A percentile compares a stretch with the other conserved stretches of the same genome.
Conservation (phyloP, 768 basidiomycete genomes). For the Mycena rosella region DNA sequence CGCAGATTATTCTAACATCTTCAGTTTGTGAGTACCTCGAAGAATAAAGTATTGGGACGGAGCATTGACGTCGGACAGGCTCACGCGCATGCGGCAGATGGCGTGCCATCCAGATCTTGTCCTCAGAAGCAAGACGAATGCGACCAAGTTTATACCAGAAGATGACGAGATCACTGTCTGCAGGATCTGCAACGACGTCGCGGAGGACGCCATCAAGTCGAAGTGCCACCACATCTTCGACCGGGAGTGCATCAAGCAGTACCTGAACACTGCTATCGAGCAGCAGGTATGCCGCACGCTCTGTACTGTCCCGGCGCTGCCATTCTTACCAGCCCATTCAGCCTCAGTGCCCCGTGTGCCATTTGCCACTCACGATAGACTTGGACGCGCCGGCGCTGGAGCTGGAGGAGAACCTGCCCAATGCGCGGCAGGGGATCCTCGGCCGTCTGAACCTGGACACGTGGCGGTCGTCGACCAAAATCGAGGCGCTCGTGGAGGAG, state of each 20-base stretch:
- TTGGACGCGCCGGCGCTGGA: conserved; percentile 95
- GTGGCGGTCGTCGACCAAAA: conserved; percentile 97
- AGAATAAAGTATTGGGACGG: neutral
- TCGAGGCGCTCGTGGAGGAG: conserved; percentile 97
- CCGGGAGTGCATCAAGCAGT: conserved; percentile 95
- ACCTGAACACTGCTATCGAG: conserved; percentile 82
- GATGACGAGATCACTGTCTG: conserved; percentile 89
- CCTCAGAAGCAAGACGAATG: conserved; percentile 86
- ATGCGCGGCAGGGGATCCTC: conserved; percentile 89
- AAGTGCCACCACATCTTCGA: conserved; percentile 96
- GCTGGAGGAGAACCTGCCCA: conserved; percentile 68
- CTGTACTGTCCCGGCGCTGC: conserved; percentile 1
- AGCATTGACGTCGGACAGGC: conserved; percentile 56
- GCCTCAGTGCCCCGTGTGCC: conserved; percentile 97
- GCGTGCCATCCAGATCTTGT: conserved; percentile 96
- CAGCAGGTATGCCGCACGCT: conserved; percentile 62
- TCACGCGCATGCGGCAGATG: conserved; percentile 97
- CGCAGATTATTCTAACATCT: conserved; percentile 90
- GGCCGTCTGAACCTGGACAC: conserved; percentile 89
- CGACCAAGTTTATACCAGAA: conserved; percentile 67
- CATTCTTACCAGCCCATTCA: conserved; percentile 43
- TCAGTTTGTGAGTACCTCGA: conserved; percentile 69
- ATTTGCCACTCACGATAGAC: conserved; percentile 92
- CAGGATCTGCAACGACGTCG: conserved; percentile 95
- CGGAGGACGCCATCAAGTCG: conserved; percentile 96